Evolutionary conservation across 225 moss, liverwort and hornwort genomes (phyloP).

Genomic region (Physcomitrellopsis africana): DNA sequence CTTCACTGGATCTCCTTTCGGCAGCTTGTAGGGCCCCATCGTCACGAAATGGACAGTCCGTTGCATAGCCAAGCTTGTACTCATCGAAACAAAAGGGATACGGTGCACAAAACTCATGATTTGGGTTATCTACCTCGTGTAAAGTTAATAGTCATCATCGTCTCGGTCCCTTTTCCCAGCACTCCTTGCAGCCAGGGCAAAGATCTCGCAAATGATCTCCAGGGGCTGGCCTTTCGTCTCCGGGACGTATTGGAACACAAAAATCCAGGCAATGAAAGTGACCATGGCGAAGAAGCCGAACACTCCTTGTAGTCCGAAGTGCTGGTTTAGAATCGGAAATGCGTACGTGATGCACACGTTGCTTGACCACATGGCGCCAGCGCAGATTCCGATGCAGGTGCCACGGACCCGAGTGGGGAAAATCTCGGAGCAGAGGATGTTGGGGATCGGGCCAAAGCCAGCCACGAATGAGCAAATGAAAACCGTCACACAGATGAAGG

Average conservation of each 20-base stretch:
- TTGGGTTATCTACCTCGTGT: not conserved
- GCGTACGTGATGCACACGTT: conserved; percentile 88
- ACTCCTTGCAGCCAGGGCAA: conserved; percentile 65
- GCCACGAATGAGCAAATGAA: conserved; percentile 92
- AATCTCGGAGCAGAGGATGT: conserved; percentile 91
- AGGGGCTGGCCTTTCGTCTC: conserved; percentile 94
- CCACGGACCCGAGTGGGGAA: conserved; percentile 97
- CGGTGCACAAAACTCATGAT: not conserved
- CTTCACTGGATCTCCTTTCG: too few species aligned
- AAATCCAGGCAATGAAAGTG: conserved; percentile 74
- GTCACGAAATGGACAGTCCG: too few species aligned
- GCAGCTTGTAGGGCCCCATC: too few species aligned
- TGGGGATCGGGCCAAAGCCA: conserved; percentile 94
- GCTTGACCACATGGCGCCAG: conserved; percentile 85
- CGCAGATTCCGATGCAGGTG: conserved; percentile 82
- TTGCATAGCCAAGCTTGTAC: too few species aligned
- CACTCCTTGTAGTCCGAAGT: conserved; percentile 78
- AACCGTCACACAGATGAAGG: conserved; percentile 76
- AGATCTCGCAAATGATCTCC: conserved; percentile 94
- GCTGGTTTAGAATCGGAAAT: conserved; percentile 78
- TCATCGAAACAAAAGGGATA: too few species aligned
- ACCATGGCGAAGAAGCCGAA: conserved; percentile 83
- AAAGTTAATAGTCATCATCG: conserved; percentile 47
- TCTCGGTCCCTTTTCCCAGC: conserved; percentile 21
- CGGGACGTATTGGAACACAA: conserved; percentile 88